Conservation (phyloP, 257 asterid species). For the Penstemon eatonii region DNA sequence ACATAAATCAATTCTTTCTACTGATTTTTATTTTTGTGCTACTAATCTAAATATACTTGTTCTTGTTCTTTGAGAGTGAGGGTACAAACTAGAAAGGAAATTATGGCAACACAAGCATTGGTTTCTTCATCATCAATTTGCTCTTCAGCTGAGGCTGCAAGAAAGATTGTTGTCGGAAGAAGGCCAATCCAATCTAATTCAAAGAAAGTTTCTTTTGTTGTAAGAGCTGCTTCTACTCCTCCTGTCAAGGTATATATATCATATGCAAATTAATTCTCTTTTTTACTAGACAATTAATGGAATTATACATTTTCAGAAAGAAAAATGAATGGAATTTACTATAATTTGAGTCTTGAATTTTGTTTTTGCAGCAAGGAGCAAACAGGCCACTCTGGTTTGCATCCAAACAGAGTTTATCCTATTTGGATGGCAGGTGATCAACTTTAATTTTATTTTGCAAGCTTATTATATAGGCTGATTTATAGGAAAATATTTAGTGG, state of each 20-base stretch:
- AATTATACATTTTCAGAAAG: no score
- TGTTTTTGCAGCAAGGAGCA: conserved; percentile 68
- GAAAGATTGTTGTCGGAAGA: conserved; percentile 59
- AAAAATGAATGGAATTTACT: no score
- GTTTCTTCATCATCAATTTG: conserved; percentile 88
- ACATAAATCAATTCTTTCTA: no score
- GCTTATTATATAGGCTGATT: no score
- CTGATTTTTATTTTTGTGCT: no score
- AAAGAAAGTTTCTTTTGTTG: conserved; percentile 64
- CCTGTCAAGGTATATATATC: conserved; percentile 64
- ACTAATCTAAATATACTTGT: no score
- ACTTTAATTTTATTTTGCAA: no score
- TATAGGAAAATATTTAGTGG: no score
- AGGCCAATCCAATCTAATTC: conserved; percentile 45
- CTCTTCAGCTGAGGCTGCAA: conserved; percentile 72
- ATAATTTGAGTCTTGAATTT: neutral
- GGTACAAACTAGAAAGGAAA: neutral
- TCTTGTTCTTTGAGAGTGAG: no score
- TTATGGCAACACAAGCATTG: conserved; percentile 89
- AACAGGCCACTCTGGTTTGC: conserved; percentile 88
- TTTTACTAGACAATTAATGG: no score
- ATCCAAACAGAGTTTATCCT: conserved; percentile 77
- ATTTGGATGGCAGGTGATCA: conserved; percentile 81
- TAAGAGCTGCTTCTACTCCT: conserved; percentile 70
- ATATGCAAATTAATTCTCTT: neutral